These are phyloP conservation scores for Nicotiana paniculata DNA, from an alignment of 257 asterid genomes.

Conservation along the genomic window DNA sequence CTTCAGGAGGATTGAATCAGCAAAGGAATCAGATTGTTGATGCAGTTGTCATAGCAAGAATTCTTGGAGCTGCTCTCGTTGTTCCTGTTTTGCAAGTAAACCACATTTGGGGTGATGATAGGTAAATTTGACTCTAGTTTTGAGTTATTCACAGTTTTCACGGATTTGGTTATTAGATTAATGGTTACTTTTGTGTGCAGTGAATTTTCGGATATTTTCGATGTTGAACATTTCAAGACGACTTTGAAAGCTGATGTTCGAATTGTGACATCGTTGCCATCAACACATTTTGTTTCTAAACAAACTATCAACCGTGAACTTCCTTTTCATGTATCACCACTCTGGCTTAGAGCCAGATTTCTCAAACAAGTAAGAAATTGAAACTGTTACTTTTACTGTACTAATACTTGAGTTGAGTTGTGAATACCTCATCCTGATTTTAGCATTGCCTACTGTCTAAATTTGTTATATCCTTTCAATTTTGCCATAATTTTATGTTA, in stretches of 20 bases:
- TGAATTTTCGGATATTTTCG: slow-evolving; percentile 59
- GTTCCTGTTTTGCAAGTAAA: slow-evolving; percentile 59
- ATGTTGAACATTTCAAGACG: slow-evolving; percentile 61
- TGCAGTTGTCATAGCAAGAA: slow-evolving; percentile 59
- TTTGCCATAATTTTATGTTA: neutral
- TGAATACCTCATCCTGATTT: neutral
- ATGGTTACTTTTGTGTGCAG: slow-evolving; percentile 17
- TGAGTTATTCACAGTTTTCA: too few relatives aligned
- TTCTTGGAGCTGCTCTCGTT: slow-evolving; percentile 58
- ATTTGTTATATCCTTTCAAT: neutral
- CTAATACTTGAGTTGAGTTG: neutral
- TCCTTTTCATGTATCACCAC: slow-evolving; percentile 48
- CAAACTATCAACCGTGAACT: slow-evolving; percentile 48
- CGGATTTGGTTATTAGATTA: neutral
- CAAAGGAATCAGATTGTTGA: slow-evolving; percentile 68
- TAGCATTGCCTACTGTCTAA: too few relatives aligned
- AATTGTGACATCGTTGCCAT: slow-evolving; percentile 49
- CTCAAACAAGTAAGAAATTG: slow-evolving; percentile 39
- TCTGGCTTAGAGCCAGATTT: slow-evolving; percentile 53
- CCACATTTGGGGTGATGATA: slow-evolving; percentile 65
- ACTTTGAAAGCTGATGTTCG: slow-evolving; percentile 51
- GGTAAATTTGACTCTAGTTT: slow-evolving; percentile 18
- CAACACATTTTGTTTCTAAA: slow-evolving; percentile 48
- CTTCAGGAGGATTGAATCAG: slow-evolving; percentile 62
- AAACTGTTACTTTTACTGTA: neutral